A percentile compares a stretch with the other conserved stretches of the same genome.
Conservation (phyloP, 371 early-diverging fungal species). For the Apophysomyces trapeziformis region DNA sequence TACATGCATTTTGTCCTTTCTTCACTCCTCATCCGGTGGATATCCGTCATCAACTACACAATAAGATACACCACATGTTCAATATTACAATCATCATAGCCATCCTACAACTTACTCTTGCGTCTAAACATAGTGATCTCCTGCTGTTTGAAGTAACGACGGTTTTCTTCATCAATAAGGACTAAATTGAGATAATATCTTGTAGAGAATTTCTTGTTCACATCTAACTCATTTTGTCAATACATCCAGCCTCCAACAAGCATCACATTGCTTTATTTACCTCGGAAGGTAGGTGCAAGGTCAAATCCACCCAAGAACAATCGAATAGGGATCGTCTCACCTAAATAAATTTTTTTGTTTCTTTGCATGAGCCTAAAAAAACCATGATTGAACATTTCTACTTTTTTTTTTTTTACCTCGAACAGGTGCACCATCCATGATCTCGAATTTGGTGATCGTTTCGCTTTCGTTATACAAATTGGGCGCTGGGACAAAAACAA, state of each 20-base stretch:
- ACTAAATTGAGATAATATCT: conserved; percentile 97
- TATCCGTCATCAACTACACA: conserved; percentile 35
- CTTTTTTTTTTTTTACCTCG: conserved; percentile 58
- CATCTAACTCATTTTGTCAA: conserved; percentile 33
- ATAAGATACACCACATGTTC: not conserved
- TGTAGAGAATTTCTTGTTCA: conserved; percentile 97
- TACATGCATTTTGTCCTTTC: not conserved
- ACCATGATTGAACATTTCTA: not conserved
- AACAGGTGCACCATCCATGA: conserved; percentile 99
- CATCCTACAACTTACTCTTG: conserved; percentile 35
- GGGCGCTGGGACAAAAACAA: conserved; percentile 59
- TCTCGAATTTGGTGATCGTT: conserved; percentile 97
- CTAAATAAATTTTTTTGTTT: conserved; percentile 26
- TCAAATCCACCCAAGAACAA: conserved; percentile 97
- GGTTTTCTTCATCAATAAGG: conserved; percentile 96
- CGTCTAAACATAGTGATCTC: conserved; percentile 89
- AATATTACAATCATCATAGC: too few relatives aligned
- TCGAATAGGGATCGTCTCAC: conserved; percentile 98
- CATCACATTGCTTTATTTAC: conserved; percentile 18
- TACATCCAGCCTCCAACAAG: not conserved
- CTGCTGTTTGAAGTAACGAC: conserved; percentile 97
- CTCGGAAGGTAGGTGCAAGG: conserved; percentile 86
- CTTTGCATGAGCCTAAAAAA: not conserved
- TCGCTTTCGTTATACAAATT: conserved; percentile 98
- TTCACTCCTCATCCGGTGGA: conserved; percentile 29